Conservation (phyloP, 352 stramenopile species). For the Phytophthora niederhauseri region DNA sequence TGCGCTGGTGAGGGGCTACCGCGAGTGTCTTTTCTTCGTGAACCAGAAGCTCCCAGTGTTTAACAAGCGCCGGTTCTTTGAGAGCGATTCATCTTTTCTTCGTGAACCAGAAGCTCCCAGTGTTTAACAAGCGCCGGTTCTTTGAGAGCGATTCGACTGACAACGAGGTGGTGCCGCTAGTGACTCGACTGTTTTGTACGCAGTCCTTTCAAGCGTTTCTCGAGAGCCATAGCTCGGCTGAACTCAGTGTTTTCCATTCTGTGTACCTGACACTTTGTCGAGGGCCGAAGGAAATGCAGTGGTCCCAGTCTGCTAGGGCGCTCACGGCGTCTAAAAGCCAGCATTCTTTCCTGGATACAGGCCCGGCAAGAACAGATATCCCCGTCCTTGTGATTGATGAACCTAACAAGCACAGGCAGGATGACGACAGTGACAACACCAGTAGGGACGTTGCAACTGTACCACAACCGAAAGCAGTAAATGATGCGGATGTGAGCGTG, state of each 20-base stretch:
- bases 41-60: constrained; percentile 89
- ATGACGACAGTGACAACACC: background rate
- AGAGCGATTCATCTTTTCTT: constrained; percentile 79
- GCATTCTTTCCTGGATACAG: constrained; percentile 26
- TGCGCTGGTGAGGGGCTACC: constrained; percentile 75
- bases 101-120: constrained; percentile 83
- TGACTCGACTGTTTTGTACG: constrained; percentile 71
- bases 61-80: constrained; percentile 85
- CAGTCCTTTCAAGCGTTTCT: constrained; percentile 86
- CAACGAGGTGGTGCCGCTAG: constrained; percentile 68
- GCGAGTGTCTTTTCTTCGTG: constrained; percentile 87
- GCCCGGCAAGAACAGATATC: constrained; percentile 22
- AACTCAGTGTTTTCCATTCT: constrained; percentile 82
- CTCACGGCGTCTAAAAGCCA: constrained; percentile 36
- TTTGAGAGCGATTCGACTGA: constrained; percentile 62
- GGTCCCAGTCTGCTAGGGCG: constrained; percentile 43
- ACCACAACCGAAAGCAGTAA: background rate
- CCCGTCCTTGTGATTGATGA: constrained; percentile 31
- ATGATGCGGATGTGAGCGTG: background rate
- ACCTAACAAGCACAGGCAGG: background rate
- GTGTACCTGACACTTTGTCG: constrained; percentile 71
- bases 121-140: constrained; percentile 90
- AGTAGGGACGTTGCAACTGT: background rate
- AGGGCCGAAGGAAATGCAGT: constrained; percentile 55
- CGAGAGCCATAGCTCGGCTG: constrained; percentile 70